These are phyloP conservation scores for Globisporangium acanthophoron DNA, from an alignment of 352 stramenopile genomes.

Conservation along the genomic window DNA sequence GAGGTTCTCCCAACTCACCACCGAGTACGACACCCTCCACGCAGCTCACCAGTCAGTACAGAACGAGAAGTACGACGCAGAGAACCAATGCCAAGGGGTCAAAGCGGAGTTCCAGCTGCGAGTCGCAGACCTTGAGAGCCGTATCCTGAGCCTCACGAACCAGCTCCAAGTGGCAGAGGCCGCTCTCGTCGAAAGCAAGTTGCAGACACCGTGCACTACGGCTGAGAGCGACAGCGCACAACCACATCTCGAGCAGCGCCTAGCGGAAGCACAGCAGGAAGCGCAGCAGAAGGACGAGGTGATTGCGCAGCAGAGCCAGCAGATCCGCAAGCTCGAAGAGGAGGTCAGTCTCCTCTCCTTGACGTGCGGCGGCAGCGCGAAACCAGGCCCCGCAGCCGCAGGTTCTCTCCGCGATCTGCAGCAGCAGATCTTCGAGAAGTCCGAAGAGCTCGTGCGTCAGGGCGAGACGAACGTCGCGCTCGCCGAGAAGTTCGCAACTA, in stretches of 20 bases:
- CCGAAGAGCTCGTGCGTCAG: constrained; percentile 65
- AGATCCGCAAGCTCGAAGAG: constrained; percentile 40
- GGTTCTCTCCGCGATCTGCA: constrained; percentile 43
- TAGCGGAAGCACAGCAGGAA: constrained; percentile 13
- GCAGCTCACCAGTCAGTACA: constrained; percentile 28
- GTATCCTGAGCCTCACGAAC: constrained; percentile 14
- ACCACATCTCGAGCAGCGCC: background rate
- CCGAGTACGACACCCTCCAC: constrained; percentile 45
- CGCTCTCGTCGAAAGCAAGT: background rate
- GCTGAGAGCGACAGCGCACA: background rate
- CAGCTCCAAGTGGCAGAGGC: constrained; percentile 1
- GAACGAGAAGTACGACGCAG: constrained; percentile 17
- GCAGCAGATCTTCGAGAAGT: constrained; percentile 69
- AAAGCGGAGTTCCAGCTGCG: constrained; percentile 16
- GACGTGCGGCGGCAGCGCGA: constrained; percentile 10
- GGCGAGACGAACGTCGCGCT: constrained; percentile 62
- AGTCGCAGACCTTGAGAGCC: constrained; percentile 22
- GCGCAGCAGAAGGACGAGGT: constrained; percentile 19
- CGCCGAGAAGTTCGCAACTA: constrained; percentile 33
- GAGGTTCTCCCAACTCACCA: constrained; percentile 45
- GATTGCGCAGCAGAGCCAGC: constrained; percentile 26
- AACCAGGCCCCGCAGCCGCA: constrained; percentile 21
- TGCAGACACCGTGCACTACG: background rate
- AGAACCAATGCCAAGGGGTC: constrained; percentile 20
- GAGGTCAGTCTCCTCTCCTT: constrained; percentile 45